These are phyloP conservation scores for Cladosporium sp. DNA, from an alignment of 2,329 filamentous ascomycete species.

Conservation along the genomic window DNA sequence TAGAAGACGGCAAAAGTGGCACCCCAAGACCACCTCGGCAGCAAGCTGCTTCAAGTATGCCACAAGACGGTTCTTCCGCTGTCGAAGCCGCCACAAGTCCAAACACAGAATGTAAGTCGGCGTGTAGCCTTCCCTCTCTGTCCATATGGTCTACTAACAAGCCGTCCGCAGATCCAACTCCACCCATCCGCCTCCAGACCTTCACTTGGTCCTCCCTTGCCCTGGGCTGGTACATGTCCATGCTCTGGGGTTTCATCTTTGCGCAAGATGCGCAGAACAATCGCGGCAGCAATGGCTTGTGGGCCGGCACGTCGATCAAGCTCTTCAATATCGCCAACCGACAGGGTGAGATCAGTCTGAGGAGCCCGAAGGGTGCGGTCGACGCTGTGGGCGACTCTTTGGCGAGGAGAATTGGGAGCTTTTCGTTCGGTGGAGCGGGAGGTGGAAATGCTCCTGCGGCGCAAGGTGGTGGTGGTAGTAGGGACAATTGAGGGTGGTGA, in stretches of 20 bases:
- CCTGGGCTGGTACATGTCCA: slow-evolving; percentile 90
- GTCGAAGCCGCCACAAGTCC: background rate
- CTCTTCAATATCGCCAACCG: slow-evolving; percentile 81
- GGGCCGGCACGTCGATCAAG: slow-evolving; percentile 85
- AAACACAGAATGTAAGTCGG: slow-evolving; percentile 19
- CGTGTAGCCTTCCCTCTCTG: slow-evolving; percentile 43
- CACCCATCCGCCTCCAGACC: slow-evolving; percentile 61
- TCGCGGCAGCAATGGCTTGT: slow-evolving; percentile 77
- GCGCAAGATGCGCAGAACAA: slow-evolving; percentile 78
- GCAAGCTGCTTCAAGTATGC: slow-evolving; percentile 11
- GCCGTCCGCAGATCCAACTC: slow-evolving; percentile 54
- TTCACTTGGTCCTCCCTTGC: slow-evolving; percentile 93
- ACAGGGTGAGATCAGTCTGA: slow-evolving; percentile 43
- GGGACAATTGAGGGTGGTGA: background rate
- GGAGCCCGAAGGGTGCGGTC: slow-evolving; percentile 82
- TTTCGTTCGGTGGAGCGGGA: slow-evolving; percentile 58
- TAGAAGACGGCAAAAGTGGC: slow-evolving; percentile 46
- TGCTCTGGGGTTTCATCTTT: slow-evolving; percentile 92
- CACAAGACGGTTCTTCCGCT: background rate
- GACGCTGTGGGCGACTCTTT: slow-evolving; percentile 90
- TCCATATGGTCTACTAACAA: slow-evolving; percentile 62
- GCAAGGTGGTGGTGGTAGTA: background rate
- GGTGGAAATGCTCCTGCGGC: background rate
- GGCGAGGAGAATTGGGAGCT: slow-evolving; percentile 77
- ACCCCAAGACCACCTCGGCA: background rate